A percentile compares a stretch with the other conserved stretches of the same genome.
phyloP scores from a whole-genome alignment of 2,329 filamentous ascomycete genomes.

The Cadophora luteo-olivacea region DNA sequence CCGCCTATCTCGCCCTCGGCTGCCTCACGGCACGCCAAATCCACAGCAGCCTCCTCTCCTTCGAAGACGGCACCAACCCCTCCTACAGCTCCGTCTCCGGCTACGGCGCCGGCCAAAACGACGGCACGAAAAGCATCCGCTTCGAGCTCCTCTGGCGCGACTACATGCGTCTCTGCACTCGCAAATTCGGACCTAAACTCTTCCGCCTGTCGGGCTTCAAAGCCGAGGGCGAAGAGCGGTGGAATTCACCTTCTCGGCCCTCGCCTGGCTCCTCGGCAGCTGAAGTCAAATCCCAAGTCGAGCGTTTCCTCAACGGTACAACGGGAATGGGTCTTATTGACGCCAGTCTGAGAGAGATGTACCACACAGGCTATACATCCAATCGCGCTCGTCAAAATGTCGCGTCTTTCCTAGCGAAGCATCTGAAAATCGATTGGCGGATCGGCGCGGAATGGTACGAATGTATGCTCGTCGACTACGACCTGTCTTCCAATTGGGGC shows the following conservation, averaged over 20 bases:
- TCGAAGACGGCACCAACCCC: conserved; percentile 66
- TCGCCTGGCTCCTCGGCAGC: conserved; percentile 44
- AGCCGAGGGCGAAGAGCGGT: conserved; percentile 50
- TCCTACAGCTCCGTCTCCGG: conserved; percentile 44
- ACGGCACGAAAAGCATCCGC: conserved; percentile 71
- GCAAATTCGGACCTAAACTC: conserved; percentile 70
- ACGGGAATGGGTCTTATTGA: conserved; percentile 82
- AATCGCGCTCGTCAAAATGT: conserved; percentile 81
- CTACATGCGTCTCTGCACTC: conserved; percentile 79
- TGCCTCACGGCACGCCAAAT: conserved; percentile 76
- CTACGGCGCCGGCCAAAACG: conserved; percentile 74
- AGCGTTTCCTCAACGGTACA: conserved; percentile 68
- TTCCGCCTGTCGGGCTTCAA: conserved; percentile 71
- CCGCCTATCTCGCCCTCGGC: conserved; percentile 74
- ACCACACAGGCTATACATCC: conserved; percentile 78
- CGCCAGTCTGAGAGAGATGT: conserved; percentile 76
- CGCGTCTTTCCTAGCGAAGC: conserved; percentile 75
- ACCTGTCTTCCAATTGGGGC: conserved; percentile 78
- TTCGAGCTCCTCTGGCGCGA: conserved; percentile 81
- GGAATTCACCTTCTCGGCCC: conserved; percentile 28
- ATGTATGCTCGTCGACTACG: conserved; percentile 75
- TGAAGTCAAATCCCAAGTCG: conserved; percentile 56
- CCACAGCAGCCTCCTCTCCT: conserved; percentile 69
- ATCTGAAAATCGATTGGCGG: conserved; percentile 79
- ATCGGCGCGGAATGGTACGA: conserved; percentile 86